phyloP scores from a whole-genome alignment of 2,329 filamentous ascomycete species.

The Alternaria rosae region DNA sequence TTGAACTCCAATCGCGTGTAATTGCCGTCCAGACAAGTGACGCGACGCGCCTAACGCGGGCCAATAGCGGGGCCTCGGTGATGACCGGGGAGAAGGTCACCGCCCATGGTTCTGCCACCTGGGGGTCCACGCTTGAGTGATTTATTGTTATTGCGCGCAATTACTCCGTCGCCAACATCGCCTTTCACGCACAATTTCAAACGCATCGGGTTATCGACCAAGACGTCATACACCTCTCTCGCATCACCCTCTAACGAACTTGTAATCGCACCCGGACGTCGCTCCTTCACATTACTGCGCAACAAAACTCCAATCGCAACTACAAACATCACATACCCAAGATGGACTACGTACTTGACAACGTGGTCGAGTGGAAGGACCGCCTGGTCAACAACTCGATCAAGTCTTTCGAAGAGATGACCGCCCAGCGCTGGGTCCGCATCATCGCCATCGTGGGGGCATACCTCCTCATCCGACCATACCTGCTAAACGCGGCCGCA shows the following conservation, averaged over 20 bases:
- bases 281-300: background rate
- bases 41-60: slow-evolving; percentile 28
- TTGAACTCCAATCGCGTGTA: background rate
- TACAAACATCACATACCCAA: slow-evolving; percentile 4
- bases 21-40: slow-evolving; percentile 3
- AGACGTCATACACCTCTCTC: background rate
- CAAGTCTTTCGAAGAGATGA: slow-evolving; percentile 55
- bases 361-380: slow-evolving; percentile 42
- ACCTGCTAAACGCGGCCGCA: slow-evolving; percentile 72
- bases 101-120: slow-evolving; percentile 19
- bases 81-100: slow-evolving; percentile 10
- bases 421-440: slow-evolving; percentile 64
- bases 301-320: background rate
- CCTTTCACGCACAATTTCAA: background rate
- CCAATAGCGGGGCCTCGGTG: slow-evolving; percentile 28
- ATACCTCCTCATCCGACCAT: slow-evolving; percentile 75
- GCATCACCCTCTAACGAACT: background rate
- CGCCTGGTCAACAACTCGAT: slow-evolving; percentile 53
- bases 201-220: background rate
- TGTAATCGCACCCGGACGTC: background rate
- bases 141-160: slow-evolving; percentile 11
- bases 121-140: slow-evolving; percentile 17
- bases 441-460: slow-evolving; percentile 74
- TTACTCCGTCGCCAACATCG: slow-evolving; percentile 1
- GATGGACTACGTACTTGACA: slow-evolving; percentile 33